Conservation (phyloP, 1,284 basidiomycete genomes). For the Pseudomicrostroma phylloplanum region DNA sequence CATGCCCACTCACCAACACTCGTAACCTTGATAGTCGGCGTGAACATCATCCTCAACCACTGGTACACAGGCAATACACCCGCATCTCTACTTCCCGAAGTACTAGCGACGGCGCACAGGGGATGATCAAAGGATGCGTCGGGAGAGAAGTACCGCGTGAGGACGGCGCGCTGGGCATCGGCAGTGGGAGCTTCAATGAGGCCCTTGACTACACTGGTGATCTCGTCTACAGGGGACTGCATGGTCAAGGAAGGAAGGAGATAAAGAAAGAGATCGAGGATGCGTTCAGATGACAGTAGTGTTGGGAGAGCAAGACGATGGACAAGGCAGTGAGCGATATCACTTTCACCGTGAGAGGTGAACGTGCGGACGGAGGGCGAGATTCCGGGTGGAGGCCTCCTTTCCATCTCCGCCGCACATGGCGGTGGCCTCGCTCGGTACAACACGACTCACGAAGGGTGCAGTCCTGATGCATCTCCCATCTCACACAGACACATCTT, state of each 20-base stretch:
- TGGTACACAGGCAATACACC: conserved; percentile 47
- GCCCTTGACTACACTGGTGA: conserved; percentile 39
- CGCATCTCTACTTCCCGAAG: conserved; percentile 32
- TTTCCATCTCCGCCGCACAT: too few species aligned
- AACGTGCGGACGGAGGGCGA: too few species aligned
- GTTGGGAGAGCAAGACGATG: too few species aligned
- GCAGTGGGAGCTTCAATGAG: conserved; percentile 41
- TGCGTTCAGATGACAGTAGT: too few species aligned
- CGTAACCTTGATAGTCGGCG: conserved; percentile 34
- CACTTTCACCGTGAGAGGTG: too few species aligned
- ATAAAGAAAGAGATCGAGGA: too few species aligned
- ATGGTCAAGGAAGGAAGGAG: conserved; percentile 20
- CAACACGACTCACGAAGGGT: too few species aligned
- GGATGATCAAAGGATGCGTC: conserved; percentile 47
- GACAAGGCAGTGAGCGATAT: too few species aligned
- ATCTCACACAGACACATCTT: too few species aligned
- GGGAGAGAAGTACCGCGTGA: conserved; percentile 38
- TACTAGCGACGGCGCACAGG: conserved; percentile 32
- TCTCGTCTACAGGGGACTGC: conserved; percentile 42
- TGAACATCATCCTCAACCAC: conserved; percentile 41
- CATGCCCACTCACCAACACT: conserved; percentile 28
- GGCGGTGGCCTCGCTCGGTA: too few species aligned
- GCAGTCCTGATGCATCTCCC: too few species aligned
- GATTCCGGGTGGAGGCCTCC: too few species aligned
- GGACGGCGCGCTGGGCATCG: conserved; percentile 32